These are phyloP conservation scores for Fusarium clavum DNA, from an alignment of 2,329 filamentous ascomycete species.

Conservation along the genomic window DNA sequence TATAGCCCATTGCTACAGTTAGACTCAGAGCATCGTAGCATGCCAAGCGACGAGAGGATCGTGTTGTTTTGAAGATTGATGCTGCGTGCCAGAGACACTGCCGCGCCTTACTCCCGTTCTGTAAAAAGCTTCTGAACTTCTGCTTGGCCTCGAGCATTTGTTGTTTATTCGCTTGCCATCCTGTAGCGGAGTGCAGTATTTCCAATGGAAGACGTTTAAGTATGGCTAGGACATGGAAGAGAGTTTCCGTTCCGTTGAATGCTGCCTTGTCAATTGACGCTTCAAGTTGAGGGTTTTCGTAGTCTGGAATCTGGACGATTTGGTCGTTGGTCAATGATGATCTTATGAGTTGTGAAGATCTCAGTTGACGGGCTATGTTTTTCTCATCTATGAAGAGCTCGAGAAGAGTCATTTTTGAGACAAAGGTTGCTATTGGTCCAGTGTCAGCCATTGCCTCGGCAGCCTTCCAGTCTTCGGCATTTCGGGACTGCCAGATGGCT, in stretches of 20 bases:
- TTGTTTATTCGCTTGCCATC: neutral
- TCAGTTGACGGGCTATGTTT: neutral
- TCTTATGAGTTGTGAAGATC: neutral
- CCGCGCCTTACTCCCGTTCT: rapidly evolving
- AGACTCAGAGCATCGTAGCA: neutral
- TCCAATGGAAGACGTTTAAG: neutral
- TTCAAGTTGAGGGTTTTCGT: neutral
- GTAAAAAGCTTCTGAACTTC: rapidly evolving
- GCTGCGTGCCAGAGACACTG: neutral
- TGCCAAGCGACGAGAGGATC: neutral
- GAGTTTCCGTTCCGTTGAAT: rapidly evolving
- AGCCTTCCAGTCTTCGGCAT: neutral
- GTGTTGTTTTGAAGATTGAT: neutral
- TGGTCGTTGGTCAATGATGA: neutral
- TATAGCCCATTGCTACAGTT: rapidly evolving
- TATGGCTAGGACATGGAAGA: neutral
- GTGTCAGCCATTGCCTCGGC: no score
- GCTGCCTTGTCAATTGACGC: rapidly evolving
- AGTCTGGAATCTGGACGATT: rapidly evolving
- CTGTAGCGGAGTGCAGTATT: neutral
- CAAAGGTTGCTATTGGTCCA: neutral
- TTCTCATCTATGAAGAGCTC: neutral
- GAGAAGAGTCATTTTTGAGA: neutral
- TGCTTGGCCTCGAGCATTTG: neutral
- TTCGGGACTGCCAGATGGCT: rapidly evolving